phyloP scores from a whole-genome alignment of 768 basidiomycete genomes.

The Butyriboletus loyo region DNA sequence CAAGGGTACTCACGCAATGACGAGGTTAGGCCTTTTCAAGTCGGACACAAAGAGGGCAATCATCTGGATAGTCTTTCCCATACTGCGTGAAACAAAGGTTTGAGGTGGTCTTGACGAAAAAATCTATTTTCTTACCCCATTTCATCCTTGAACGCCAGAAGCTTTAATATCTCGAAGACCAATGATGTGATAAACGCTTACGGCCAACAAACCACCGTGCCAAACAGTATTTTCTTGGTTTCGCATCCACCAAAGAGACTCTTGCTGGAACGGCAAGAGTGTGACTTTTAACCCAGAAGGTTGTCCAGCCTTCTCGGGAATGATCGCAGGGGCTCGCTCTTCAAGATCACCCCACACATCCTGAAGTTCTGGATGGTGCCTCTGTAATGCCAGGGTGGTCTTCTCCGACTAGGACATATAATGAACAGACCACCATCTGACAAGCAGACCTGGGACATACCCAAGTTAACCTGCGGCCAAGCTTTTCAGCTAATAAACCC shows the following conservation, averaged over 20 bases:
- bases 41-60: slow-evolving; percentile 87
- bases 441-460: slow-evolving; percentile 37
- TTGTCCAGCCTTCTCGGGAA: slow-evolving; percentile 71
- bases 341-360: slow-evolving; percentile 89
- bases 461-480: slow-evolving; percentile 74
- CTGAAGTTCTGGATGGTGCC: slow-evolving; percentile 74
- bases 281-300: slow-evolving; percentile 81
- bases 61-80: slow-evolving; percentile 97
- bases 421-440: slow-evolving; percentile 3
- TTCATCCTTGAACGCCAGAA: slow-evolving; percentile 56
- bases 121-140: slow-evolving; percentile 65
- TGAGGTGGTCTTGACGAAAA: slow-evolving; percentile 1
- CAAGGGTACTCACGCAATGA: slow-evolving; percentile 72
- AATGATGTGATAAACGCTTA: slow-evolving; percentile 35
- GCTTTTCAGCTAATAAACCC: slow-evolving; percentile 44
- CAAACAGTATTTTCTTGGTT: slow-evolving; percentile 86
- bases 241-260: slow-evolving; percentile 95
- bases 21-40: slow-evolving; percentile 75
- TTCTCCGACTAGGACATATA: slow-evolving; percentile 61
- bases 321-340: slow-evolving; percentile 52
- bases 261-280: slow-evolving; percentile 91
- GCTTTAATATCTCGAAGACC: slow-evolving; percentile 5
- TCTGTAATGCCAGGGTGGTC: slow-evolving; percentile 56
- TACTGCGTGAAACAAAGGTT: slow-evolving; percentile 41
- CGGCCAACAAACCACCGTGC: slow-evolving; percentile 90